A percentile compares a stretch with the other conserved stretches of the same genome.
Evolutionary conservation across 441 rosid genomes (phyloP).

Genomic region (Erodium chrysanthum): DNA sequence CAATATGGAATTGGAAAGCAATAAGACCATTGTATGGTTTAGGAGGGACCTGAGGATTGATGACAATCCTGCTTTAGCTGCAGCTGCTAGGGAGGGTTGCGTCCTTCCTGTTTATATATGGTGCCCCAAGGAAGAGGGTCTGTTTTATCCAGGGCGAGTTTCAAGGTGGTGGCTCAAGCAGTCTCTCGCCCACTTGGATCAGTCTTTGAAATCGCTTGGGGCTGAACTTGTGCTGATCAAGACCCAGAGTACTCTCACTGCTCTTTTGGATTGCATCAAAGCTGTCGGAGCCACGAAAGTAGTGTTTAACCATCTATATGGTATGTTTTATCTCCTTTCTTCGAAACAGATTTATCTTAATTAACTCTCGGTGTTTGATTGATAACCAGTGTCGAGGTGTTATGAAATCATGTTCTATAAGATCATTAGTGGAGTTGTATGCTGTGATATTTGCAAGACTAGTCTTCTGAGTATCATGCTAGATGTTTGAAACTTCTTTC

Average conservation of each 20-base stretch:
- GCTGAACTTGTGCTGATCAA: conserved; percentile 67
- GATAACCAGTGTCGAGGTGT: too few relatives aligned
- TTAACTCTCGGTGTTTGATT: neutral
- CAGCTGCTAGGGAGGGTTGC: conserved; percentile 81
- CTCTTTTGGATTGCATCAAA: conserved; percentile 68
- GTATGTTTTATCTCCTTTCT: conserved; percentile 28
- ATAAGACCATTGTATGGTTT: conserved; percentile 88
- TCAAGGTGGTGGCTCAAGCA: conserved; percentile 99
- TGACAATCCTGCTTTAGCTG: conserved; percentile 86
- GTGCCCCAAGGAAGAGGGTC: conserved; percentile 94
- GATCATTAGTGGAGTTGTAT: neutral
- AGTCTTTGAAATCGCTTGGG: conserved; percentile 77
- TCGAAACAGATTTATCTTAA: neutral
- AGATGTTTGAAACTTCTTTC: neutral
- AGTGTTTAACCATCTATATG: conserved; percentile 82
- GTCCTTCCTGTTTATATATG: conserved; percentile 70
- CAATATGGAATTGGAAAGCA: conserved; percentile 28
- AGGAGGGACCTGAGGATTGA: conserved; percentile 97
- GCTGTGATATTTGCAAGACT: too few relatives aligned
- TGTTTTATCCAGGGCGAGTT: conserved; percentile 75
- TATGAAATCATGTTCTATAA: neutral
- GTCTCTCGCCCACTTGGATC: conserved; percentile 76
- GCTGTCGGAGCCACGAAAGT: conserved; percentile 83
- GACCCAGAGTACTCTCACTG: conserved; percentile 65
- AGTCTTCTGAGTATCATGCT: too few relatives aligned